A percentile compares a stretch with the other conserved stretches of the same genome.
These are phyloP conservation scores for Davidsoniella neocaledoniae DNA, from an alignment of 2,329 filamentous ascomycete species.

Conservation along the genomic window DNA sequence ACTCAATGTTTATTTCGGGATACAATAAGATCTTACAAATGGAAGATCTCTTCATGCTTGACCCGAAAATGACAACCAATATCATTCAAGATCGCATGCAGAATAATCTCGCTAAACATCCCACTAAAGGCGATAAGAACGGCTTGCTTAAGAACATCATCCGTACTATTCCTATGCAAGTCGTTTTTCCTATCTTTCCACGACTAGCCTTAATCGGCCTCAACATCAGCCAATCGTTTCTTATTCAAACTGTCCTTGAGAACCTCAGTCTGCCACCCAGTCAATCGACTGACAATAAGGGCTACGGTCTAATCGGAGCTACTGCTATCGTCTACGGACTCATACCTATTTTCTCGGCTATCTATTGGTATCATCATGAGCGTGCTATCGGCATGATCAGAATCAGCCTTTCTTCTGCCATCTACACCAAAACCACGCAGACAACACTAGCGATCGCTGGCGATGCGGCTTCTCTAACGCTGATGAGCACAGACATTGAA, in stretches of 20 bases:
- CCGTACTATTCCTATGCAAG: conserved; percentile 19
- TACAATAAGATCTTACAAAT: conserved; percentile 20
- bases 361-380: conserved; percentile 25
- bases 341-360: conserved; percentile 23
- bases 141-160: conserved; percentile 18
- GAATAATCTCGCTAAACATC: conserved; percentile 10
- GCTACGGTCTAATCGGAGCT: conserved; percentile 28
- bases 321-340: conserved; percentile 23
- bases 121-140: conserved; percentile 13
- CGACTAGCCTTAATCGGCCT: conserved; percentile 24
- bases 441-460: conserved; percentile 20
- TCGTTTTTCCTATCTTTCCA: conserved; percentile 22
- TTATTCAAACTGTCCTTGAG: conserved; percentile 23
- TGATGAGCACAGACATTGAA: conserved; percentile 33
- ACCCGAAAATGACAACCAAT: conserved; percentile 16
- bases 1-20: conserved; percentile 21
- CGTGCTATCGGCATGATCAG: conserved; percentile 20
- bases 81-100: conserved; percentile 14
- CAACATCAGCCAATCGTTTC: conserved; percentile 27
- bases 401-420: conserved; percentile 18
- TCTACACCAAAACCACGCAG: conserved; percentile 21
- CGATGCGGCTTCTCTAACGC: conserved; percentile 26
- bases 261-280: conserved; percentile 17
- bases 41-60: conserved; percentile 22
- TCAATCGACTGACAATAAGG: conserved; percentile 10